These are phyloP conservation scores for Linum trigynum DNA, from an alignment of 345 rosid species.

Conservation along the genomic window DNA sequence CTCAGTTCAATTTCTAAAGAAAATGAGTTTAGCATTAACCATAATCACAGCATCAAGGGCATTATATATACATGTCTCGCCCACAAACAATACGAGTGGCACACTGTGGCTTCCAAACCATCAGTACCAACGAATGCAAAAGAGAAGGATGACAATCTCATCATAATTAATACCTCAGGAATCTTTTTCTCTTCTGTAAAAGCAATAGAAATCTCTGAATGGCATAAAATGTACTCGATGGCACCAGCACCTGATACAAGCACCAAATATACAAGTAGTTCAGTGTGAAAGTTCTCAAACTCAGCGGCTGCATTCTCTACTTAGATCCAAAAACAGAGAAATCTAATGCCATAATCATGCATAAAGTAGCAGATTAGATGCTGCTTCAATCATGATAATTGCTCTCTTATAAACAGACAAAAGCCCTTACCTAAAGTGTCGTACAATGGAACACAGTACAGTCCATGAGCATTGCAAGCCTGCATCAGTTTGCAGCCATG, in stretches of 20 bases:
- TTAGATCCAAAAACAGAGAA: neutral
- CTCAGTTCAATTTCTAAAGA: neutral
- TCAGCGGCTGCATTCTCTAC: neutral
- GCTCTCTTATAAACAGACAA: slow-evolving; percentile 7
- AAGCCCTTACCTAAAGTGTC: slow-evolving; percentile 78
- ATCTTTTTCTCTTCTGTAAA: slow-evolving; percentile 87
- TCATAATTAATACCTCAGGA: slow-evolving; percentile 52
- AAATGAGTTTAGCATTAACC: no score
- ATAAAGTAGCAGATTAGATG: neutral
- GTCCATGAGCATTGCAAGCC: slow-evolving; percentile 99
- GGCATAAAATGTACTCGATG: slow-evolving; percentile 73
- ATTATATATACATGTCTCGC: no score
- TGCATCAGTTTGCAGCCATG: slow-evolving; percentile 29
- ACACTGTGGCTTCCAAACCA: neutral
- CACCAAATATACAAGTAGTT: neutral
- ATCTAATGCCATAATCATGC: neutral
- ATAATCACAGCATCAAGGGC: neutral
- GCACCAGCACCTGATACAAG: slow-evolving; percentile 75
- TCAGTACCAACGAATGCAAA: neutral
- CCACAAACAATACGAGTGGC: no score
- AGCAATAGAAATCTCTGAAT: slow-evolving; percentile 79
- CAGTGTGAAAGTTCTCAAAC: neutral
- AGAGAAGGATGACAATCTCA: neutral
- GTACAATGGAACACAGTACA: slow-evolving; percentile 88
- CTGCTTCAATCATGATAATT: neutral